Base-by-base conservation (phyloP, 768 basidiomycete species). In the Amanita rubescens region DNA sequence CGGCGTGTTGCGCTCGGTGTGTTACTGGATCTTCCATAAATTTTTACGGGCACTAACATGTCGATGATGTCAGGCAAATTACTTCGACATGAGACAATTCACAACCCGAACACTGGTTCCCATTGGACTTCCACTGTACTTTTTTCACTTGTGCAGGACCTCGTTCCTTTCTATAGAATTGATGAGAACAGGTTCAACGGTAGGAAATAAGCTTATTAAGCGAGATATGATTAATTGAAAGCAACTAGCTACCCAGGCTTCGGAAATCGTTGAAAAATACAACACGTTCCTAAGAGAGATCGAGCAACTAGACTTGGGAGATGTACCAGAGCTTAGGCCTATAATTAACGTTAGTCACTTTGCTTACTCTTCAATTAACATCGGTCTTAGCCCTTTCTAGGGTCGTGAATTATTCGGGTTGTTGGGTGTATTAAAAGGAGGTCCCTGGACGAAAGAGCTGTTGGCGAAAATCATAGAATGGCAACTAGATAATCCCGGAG, bases 401-500 rank as follows among this genome's bases (percentile, higher is more conserved):
- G 94, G 94, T 1, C 79, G 74, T 25, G 81, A 87, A 52, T 73
- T 93, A 32, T 69, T 78, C 2, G 56, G 67, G 19, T 64, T 80
- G 8, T 71, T 94, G 5, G 76, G 69, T 1, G 73, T 73, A 15
- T 63, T 67, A 2, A 80, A 75, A 56, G 77, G 84, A 1, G 93
- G 93, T 1, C 77, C 81, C 1, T 85, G 91, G 81, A 81, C 84
- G 5, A 78, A 79, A 30, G 68, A 75, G 25, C 75, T 84, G 5
- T 71, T 91, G 17, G 70, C 75, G n/a, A 77, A 75, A 44, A 75
- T 97, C 22, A 62, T 91, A 17, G 79, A 84, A 55, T 98, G 94
- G 94, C 92, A 94, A 60, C 75, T 98, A 6, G 84, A 80, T 33
- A 71, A 93, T 64, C 90, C 94, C 0, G 61, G 73, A 2, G 78